Base-by-base conservation (phyloP, 164 flowering plant genomes). In the Magnolia sinica region DNA sequence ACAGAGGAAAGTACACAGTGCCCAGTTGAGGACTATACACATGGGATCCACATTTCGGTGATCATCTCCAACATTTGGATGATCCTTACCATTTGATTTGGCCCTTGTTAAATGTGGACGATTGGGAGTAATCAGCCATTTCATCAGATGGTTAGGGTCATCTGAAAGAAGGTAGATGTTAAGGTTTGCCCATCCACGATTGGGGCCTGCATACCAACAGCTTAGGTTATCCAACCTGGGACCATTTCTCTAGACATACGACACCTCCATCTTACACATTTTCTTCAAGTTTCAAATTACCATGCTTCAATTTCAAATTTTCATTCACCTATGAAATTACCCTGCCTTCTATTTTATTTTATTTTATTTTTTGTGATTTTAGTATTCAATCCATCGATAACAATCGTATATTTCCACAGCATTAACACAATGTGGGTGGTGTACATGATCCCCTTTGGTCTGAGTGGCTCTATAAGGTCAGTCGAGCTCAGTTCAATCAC, bases 401-500 rank as follows among this genome's bases (percentile, higher is more conserved):
- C 51, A 55, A 73, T 61, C 74, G 64, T 49, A 24, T 18, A 19
- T 71, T n/a, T 84, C 1, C 8, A 67, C 89, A 90, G 94, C 87
- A 86, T 90, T 50, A 86, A 87, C 77, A 90, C 92, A 58, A 82
- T 85, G 70, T 86, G 85, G 85, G 79, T 85, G 87, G 87, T 86
- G 24, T 90, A 84, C 61, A 87, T 76, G 88, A 85, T 89, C 70
- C 84, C 94, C 3, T 83, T 83, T 69, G 94, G 94, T 51, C 89
- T 90, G 64, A 86, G 92, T 50, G 85, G 85, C 59, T 90, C 92
- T 3, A 18, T 61, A 61, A 73, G 75, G 75, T 73, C 20, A 18
- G 67, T 61, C 14, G 19, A 58, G 23, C 20, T 52, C 55, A 24
- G n/a, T 10, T 24, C 14, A 68, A 37, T 70, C 2, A 0, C 27